Base-by-base conservation (phyloP, 2,329 filamentous ascomycete species). In the Ophiobolus disseminans region DNA sequence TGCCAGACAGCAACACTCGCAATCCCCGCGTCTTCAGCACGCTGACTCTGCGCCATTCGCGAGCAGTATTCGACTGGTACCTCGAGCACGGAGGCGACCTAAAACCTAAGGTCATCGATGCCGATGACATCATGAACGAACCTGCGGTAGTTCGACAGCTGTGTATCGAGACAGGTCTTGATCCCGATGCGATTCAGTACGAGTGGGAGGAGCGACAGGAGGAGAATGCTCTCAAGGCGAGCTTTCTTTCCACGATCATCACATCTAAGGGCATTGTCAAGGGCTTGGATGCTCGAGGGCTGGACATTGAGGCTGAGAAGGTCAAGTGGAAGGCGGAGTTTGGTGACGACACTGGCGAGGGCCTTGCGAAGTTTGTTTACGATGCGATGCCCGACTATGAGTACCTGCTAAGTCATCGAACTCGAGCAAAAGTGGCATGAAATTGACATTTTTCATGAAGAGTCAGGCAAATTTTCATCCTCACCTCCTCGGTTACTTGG, bases 91-190 rank as follows among this genome's bases (percentile, higher is more conserved):
- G 22, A 2, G 9, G 11, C 8, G 20, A 26, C 0, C 23, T 39
- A 1, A 19, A 6, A 1, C 58, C 55, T 0, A 39, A 47, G 2
- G 32, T 61, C n/a, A 55, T 61, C 2, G 58, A 57, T n/a, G 55
- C 58, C 1, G 58, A 61, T 8, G 55, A 59, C 11, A 49, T 59
- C 32, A 59, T 61, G 47, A 45, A 42, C 4, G 32, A 48, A 11
- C 41, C 43, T 5, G 35, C 25, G 2, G 47, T 49, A 3, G 56
- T 61, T 1, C 28, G 53, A 2, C 35, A 48, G 20, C 31, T 61
- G 3, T 59, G 58, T 13, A 5, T 35, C 1, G 28, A 57, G 14
- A 52, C 47, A 0, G 42, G 53, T 0, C 21, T 61, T 13, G 47
- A 52, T 34, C 53, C 56, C 0, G 53, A 54, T 14, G 26, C 47